Base-by-base conservation (phyloP, 352 stramenopile genomes). In the Phytopythium litorale region DNA sequence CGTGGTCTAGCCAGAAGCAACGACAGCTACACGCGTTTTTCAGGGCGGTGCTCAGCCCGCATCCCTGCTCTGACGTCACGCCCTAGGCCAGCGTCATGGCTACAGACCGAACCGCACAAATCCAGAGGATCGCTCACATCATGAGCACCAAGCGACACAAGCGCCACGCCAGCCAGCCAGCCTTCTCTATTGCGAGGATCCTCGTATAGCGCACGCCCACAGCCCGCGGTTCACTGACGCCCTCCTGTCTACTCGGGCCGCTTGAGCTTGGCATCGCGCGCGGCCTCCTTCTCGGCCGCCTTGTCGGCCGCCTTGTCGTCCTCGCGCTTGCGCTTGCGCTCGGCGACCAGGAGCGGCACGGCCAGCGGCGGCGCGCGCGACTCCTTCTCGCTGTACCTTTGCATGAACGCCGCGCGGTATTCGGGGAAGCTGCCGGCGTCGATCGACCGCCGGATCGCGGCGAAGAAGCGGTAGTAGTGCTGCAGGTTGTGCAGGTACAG, bases 401-500 rank as follows among this genome's bases (percentile, higher is more conserved):
- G 60, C 16, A 56, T 30, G 57, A 93, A 93, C 19, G 50, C 49
- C 28, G 70, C 54, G 18, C 66, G 64, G 64, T 81, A 93, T 9
- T 45, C 63, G 33, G 65, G 46, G 54, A 90, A 92, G 25, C 56
- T 56, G 2, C 71, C 76, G 37, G 66, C 56, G 21, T 66, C 68
- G 56, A 92, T 87, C 19, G 74, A 57, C n/a, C 58, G 53, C 43
- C 81, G 79, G 28, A 92, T 84, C 40, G 74, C 70, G 49, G 65
- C 60, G 69, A 92, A 92, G 65, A 92, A 88, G 13, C 55, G 64
- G 55, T 85, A 88, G 69, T 92, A 92, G 64, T 88, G 78, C 66
- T 89, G 76, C 71, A 91, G 69, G 64, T 93, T 93, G 77, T 93
- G 84, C 57, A 93, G 59, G 67, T 97, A 97, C 23, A 98, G 62